Evolutionary conservation across 352 stramenopile species (phyloP).

Genomic region (Phytophthora capsici): DNA sequence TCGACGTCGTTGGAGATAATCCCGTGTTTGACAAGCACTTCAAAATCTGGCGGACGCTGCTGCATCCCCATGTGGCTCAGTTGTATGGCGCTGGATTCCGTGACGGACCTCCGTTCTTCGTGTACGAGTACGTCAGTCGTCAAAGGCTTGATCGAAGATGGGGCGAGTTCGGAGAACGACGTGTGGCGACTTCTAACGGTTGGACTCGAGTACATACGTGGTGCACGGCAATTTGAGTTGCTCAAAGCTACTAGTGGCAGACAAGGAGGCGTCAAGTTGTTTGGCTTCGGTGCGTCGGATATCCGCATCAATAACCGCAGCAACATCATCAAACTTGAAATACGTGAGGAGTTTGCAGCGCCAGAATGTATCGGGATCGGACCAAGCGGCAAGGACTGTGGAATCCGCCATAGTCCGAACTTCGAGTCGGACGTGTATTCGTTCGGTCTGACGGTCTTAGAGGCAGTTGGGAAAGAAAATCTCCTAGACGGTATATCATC

Average conservation of each 20-base stretch:
- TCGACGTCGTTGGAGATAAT: slow-evolving; percentile 19
- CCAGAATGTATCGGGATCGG: slow-evolving; percentile 31
- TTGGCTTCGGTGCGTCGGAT: slow-evolving; percentile 43
- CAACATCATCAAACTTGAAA: slow-evolving; percentile 18
- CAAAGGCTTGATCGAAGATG: slow-evolving; percentile 33
- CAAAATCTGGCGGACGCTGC: slow-evolving; percentile 21
- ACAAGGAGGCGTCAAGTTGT: slow-evolving; percentile 36
- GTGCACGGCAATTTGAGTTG: slow-evolving; percentile 51
- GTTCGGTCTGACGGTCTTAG: slow-evolving; percentile 40
- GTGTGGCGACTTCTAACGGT: slow-evolving; percentile 13
- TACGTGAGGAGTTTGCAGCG: slow-evolving; percentile 29
- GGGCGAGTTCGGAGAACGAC: slow-evolving; percentile 13
- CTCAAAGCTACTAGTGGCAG: slow-evolving; percentile 42
- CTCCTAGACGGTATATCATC: slow-evolving; percentile 5
- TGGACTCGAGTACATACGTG: slow-evolving; percentile 32
- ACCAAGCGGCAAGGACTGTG: background rate
- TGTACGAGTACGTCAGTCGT: slow-evolving; percentile 33
- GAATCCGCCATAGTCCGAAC: background rate
- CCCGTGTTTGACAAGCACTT: slow-evolving; percentile 42
- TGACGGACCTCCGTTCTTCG: slow-evolving; percentile 36
- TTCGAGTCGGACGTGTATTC: slow-evolving; percentile 47
- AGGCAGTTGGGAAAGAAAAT: slow-evolving; percentile 25
- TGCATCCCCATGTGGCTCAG: slow-evolving; percentile 39
- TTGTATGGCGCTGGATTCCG: slow-evolving; percentile 30
- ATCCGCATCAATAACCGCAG: slow-evolving; percentile 28